A percentile compares a stretch with the other conserved stretches of the same genome.
Evolutionary conservation across 2,329 filamentous ascomycete genomes (phyloP).

Genomic region (Chaetomium globosum): DNA sequence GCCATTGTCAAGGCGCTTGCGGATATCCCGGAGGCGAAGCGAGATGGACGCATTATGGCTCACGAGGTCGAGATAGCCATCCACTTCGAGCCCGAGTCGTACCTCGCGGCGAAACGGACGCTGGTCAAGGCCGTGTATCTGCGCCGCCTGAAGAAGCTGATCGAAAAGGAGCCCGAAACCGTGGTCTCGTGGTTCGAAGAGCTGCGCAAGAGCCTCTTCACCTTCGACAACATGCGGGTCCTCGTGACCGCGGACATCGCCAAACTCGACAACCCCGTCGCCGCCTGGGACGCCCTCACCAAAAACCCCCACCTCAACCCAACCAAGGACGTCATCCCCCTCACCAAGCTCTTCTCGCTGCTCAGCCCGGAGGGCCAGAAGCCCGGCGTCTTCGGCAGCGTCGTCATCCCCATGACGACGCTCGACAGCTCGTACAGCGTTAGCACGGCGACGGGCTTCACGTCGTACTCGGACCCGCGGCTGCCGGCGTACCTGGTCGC

Average conservation of each 20-base stretch:
- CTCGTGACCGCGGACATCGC: slow-evolving; percentile 79
- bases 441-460: slow-evolving; percentile 72
- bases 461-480: slow-evolving; percentile 73
- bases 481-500: slow-evolving; percentile 86
- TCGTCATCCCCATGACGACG: slow-evolving; percentile 85
- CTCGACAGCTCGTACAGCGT: slow-evolving; percentile 90
- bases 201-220: slow-evolving; percentile 75
- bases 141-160: slow-evolving; percentile 78
- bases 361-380: slow-evolving; percentile 74
- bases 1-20: slow-evolving; percentile 79
- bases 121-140: slow-evolving; percentile 87
- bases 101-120: slow-evolving; percentile 75
- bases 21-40: slow-evolving; percentile 89
- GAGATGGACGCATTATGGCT: slow-evolving; percentile 73
- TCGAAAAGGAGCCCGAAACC: slow-evolving; percentile 73
- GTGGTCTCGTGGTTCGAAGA: slow-evolving; percentile 78
- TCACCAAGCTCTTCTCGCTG: slow-evolving; percentile 69
- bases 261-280: slow-evolving; percentile 73
- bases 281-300: slow-evolving; percentile 72
- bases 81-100: slow-evolving; percentile 75
- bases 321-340: slow-evolving; percentile 62
- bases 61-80: slow-evolving; percentile 72
- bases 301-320: slow-evolving; percentile 53
- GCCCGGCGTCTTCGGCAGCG: slow-evolving; percentile 72
- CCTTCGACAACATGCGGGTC: slow-evolving; percentile 81